Evolutionary conservation across 73 alveolate species (phyloP).

Genomic region (Tetrahymena elliotti): DNA sequence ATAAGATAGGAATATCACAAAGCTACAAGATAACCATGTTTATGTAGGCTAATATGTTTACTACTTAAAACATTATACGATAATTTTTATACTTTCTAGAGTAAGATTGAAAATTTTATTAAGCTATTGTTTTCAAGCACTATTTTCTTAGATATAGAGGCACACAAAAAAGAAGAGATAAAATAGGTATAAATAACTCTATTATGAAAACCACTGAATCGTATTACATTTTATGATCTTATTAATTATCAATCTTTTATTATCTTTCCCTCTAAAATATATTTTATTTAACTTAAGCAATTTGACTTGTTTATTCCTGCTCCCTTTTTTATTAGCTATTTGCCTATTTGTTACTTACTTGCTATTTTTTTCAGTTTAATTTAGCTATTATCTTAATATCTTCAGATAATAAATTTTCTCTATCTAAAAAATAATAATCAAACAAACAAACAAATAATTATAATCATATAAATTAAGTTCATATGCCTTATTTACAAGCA

Average conservation of each 20-base stretch:
- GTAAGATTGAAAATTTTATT: not conserved
- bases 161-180: not conserved
- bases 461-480: not conserved
- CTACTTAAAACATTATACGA: not conserved
- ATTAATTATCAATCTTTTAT: no score
- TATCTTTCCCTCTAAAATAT: no score
- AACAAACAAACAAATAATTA: not conserved
- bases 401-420: no score
- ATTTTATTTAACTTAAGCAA: no score
- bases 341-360: not conserved
- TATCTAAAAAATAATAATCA: not conserved
- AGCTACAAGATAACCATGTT: not conserved
- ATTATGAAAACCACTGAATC: not conserved
- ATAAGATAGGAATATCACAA: not conserved
- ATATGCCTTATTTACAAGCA: not conserved
- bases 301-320: not conserved
- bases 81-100: not conserved
- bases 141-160: not conserved
- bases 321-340: no score
- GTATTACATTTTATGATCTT: not conserved
- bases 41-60: not conserved
- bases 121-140: not conserved
- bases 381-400: not conserved
- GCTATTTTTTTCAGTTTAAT: not conserved
- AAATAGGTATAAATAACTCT: not conserved